These are phyloP conservation scores for Trichoderma atrobrunneum DNA, from an alignment of 2,329 filamentous ascomycete species.

Conservation along the genomic window DNA sequence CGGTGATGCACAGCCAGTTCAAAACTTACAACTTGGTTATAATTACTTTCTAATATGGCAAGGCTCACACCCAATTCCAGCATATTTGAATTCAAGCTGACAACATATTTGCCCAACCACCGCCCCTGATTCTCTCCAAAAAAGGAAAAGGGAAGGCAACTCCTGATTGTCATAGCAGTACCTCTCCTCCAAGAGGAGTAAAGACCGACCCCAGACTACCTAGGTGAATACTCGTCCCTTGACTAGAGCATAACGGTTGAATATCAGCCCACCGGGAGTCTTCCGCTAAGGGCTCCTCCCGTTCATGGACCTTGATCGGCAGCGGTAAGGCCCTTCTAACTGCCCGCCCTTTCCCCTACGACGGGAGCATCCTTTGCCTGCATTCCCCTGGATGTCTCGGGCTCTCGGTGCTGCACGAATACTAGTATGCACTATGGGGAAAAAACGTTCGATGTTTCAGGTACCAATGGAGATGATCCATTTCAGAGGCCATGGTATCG, in stretches of 20 bases:
- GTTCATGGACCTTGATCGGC: background rate
- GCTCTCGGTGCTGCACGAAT: background rate
- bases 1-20: background rate
- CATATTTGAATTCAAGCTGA: background rate
- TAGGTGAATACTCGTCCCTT: background rate
- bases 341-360: background rate
- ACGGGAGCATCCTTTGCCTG: background rate
- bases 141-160: background rate
- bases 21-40: background rate
- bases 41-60: background rate
- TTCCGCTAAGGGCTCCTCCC: background rate
- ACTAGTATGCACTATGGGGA: background rate
- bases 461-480: background rate
- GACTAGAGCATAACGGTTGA: background rate
- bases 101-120: background rate
- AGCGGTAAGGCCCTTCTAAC: background rate
- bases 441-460: background rate
- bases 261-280: background rate
- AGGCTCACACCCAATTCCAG: background rate
- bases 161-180: background rate
- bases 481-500: background rate
- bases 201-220: background rate
- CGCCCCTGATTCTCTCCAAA: background rate
- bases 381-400: conserved; percentile 14
- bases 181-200: background rate